Percentiles rank a stretch among this genome's conserved stretches.
Evolutionary conservation across 1,284 basidiomycete species (phyloP).

Genomic region (Moesziomyces antarcticus): DNA sequence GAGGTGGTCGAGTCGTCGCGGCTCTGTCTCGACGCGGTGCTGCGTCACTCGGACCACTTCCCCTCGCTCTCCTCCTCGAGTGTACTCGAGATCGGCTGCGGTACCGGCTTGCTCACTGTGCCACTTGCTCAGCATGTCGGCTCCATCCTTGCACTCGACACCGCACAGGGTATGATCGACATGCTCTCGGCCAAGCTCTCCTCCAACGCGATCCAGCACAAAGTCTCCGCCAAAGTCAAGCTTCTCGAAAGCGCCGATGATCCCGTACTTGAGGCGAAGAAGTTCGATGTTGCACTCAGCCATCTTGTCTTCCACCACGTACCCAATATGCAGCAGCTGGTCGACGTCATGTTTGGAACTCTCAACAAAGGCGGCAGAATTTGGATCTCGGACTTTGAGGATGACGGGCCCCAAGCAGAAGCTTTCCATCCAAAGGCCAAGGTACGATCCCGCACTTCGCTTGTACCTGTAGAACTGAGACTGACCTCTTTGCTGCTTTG

Average conservation of each 20-base stretch:
- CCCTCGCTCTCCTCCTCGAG: conserved; percentile 5
- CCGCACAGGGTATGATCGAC: conserved; percentile 36
- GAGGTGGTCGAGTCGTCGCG: conserved; percentile 37
- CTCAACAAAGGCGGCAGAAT: conserved; percentile 16
- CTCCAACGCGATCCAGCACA: neutral
- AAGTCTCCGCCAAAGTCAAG: conserved; percentile 27
- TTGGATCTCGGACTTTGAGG: conserved; percentile 44
- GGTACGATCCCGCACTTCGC: conserved; percentile 5
- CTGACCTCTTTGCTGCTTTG: neutral
- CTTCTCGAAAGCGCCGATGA: conserved; percentile 41
- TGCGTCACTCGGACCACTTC: conserved; percentile 7
- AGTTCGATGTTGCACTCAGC: conserved; percentile 33
- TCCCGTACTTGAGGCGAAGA: conserved; percentile 12
- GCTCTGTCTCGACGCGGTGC: conserved; percentile 28
- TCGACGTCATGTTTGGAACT: conserved; percentile 28
- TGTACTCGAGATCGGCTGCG: conserved; percentile 46
- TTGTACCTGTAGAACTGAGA: neutral
- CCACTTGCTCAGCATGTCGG: conserved; percentile 27
- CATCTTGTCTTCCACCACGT: conserved; percentile 53
- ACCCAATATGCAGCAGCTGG: conserved; percentile 27
- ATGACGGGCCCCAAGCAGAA: conserved; percentile 28
- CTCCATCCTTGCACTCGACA: conserved; percentile 29
- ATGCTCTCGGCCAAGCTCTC: conserved; percentile 37
- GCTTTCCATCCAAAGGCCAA: conserved; percentile 48
- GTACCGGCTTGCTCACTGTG: conserved; percentile 38